Evolutionary conservation across 2,329 filamentous ascomycete species (phyloP), one percentile per base, ranked within the genome.

Genomic region (Cladophialophora yegresii): DNA sequence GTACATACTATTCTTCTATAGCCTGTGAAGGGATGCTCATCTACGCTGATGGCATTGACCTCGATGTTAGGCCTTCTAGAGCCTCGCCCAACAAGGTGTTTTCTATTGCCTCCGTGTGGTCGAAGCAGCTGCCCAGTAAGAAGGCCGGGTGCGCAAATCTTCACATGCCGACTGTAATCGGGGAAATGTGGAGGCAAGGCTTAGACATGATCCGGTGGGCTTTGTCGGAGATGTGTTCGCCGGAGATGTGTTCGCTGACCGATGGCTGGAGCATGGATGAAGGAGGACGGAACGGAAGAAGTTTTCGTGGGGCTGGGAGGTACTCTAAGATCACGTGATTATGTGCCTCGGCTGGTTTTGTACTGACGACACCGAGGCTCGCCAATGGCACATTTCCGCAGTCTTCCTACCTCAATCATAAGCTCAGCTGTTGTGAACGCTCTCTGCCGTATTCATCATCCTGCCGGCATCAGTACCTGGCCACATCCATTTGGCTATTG

Each of bases 361-460:
- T 13, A 49, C 26, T 62, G 60, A 57, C 54, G 43, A 56, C 60
- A 62, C 51, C 50, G 58, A 61, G 58, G 58, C 58, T 47, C 47
- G 28, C 57, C 30, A 33, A 59, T 36, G 47, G 45, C 30, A 30
- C 47, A 32, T 16, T 20, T 32, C 55, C 40, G 20, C 36, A 32
- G 23, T 45, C 47, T 51, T 51, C 30, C 16, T 10, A 13, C 28
- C 23, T n/a, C 47, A 16, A 13, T 8, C n/a, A 22, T n/a, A 32
- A 47, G 43, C 45, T 58, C 28, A 47, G 6, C 23, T 53, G 40
- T 30, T 16, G 16, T n/a, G 32, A 54, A 47, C 10, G 4, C 26
- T 12, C 58, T 54, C 20, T 56, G 12, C 26, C 23, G 20, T 32
- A 12, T 32, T 54, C 54, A 28, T 58, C 30, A 22, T 62, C 22